Evolutionary conservation across 495 filamentous ascomycete species (phyloP).

Genomic region (Rostrohypoxylon terebratum): DNA sequence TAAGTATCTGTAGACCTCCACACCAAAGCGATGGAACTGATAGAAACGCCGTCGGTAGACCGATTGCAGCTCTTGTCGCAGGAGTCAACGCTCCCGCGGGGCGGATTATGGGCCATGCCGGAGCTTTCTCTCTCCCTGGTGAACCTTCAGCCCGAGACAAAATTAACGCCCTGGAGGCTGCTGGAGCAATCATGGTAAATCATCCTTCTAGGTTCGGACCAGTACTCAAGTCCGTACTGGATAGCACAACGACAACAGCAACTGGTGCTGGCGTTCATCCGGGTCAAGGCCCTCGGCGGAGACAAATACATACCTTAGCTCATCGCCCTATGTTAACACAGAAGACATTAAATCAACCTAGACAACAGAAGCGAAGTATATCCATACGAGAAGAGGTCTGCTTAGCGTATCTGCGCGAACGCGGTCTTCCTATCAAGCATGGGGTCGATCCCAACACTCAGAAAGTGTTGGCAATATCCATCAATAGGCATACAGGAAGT

Average conservation of each 20-base stretch:
- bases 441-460: conserved; percentile 52
- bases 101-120: conserved; percentile 89
- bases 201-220: conserved; percentile 85
- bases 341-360: neutral
- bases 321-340: conserved; percentile 27
- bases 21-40: neutral
- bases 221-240: conserved; percentile 68
- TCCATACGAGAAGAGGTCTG: conserved; percentile 70
- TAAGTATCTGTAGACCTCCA: conserved; percentile 52
- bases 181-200: conserved; percentile 79
- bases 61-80: conserved; percentile 82
- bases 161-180: conserved; percentile 73
- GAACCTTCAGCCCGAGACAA: conserved; percentile 75
- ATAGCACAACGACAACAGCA: conserved; percentile 25
- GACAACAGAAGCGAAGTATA: conserved; percentile 66
- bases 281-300: conserved; percentile 49
- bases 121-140: conserved; percentile 76
- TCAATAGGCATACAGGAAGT: conserved; percentile 71
- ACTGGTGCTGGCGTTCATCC: conserved; percentile 36
- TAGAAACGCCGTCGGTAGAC: conserved; percentile 58
- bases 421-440: conserved; percentile 60
- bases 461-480: conserved; percentile 67
- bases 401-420: conserved; percentile 68
- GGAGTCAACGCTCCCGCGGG: conserved; percentile 74
- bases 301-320: conserved; percentile 64